A percentile compares a stretch with the other conserved stretches of the same genome.
These are phyloP conservation scores for Arthrobotrys pseudoclavata DNA, from an alignment of 2,329 filamentous ascomycete genomes.

Conservation along the genomic window DNA sequence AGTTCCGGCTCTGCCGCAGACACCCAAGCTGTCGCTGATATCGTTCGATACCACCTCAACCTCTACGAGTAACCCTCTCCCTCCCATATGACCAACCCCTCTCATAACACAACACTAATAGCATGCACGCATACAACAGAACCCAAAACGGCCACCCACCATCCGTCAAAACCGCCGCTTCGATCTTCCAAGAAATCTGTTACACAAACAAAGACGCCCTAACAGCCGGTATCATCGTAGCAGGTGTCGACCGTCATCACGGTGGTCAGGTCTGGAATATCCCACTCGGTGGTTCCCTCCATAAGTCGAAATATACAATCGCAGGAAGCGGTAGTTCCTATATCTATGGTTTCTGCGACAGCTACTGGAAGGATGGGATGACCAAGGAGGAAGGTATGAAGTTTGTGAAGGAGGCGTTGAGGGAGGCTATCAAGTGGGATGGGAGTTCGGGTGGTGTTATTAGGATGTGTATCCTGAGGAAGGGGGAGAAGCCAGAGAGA, in stretches of 20 bases:
- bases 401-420: slow-evolving; percentile 91
- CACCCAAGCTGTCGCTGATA: slow-evolving; percentile 97
- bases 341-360: slow-evolving; percentile 99
- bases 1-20: slow-evolving; percentile 92
- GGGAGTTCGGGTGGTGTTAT: slow-evolving; percentile 98
- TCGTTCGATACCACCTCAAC: slow-evolving; percentile 95
- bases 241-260: slow-evolving; percentile 95
- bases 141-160: slow-evolving; percentile 90
- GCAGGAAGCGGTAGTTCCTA: slow-evolving; percentile 97
- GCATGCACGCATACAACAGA: slow-evolving; percentile 67
- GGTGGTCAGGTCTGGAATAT: slow-evolving; percentile 98
- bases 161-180: slow-evolving; percentile 93
- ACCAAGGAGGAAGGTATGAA: slow-evolving; percentile 88
- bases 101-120: background rate
- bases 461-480: slow-evolving; percentile 94
- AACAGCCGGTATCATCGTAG: slow-evolving; percentile 96
- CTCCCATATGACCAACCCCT: background rate
- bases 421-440: slow-evolving; percentile 99
- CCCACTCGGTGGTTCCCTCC: slow-evolving; percentile 92
- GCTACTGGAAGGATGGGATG: slow-evolving; percentile 96
- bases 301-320: slow-evolving; percentile 97
- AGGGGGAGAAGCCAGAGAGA: slow-evolving; percentile 82
- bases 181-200: slow-evolving; percentile 97
- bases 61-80: slow-evolving; percentile 73
- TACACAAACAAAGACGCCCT: slow-evolving; percentile 93